Percentiles rank a stretch among this genome's conserved stretches.
Evolutionary conservation across 805 yeast genomes (phyloP).

Genomic region (Ogataea ramenticola): DNA sequence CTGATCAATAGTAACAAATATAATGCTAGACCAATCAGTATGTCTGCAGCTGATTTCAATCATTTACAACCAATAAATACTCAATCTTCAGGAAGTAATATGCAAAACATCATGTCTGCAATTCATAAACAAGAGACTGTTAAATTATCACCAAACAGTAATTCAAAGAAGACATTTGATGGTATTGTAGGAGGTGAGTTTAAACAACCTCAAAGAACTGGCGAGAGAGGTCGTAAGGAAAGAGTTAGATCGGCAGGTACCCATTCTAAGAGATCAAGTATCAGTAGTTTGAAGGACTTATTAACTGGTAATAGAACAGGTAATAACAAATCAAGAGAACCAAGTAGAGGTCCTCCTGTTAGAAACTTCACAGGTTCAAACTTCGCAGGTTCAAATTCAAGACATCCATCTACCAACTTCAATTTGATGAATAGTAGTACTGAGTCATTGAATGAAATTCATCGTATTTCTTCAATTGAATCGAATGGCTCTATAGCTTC

Average conservation of each 20-base stretch:
- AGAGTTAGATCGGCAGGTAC: constrained; percentile 22
- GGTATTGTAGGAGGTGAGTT: constrained; percentile 34
- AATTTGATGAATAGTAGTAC: constrained; percentile 2
- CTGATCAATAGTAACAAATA: background rate
- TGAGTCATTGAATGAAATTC: constrained; percentile 5
- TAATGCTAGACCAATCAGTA: constrained; percentile 9
- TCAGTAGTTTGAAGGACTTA: constrained; percentile 25
- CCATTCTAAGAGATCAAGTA: constrained; percentile 26
- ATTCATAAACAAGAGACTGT: constrained; percentile 25
- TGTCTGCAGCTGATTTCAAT: constrained; percentile 23
- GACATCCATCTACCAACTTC: constrained; percentile 1
- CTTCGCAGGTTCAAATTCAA: constrained; percentile 1
- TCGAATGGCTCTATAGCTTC: constrained; percentile 8
- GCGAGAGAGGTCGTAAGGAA: constrained; percentile 9
- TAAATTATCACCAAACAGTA: constrained; percentile 24
- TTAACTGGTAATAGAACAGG: constrained; percentile 25
- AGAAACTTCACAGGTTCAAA: background rate
- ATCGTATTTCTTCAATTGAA: constrained; percentile 5
- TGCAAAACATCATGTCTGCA: constrained; percentile 18
- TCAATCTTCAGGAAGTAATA: constrained; percentile 4
- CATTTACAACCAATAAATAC: constrained; percentile 4
- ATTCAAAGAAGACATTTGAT: constrained; percentile 21
- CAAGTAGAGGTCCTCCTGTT: constrained; percentile 6
- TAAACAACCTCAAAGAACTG: constrained; percentile 20
- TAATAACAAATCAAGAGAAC: constrained; percentile 10